phyloP scores from a whole-genome alignment of 208 protist species.

The Trypanosoma avium region DNA sequence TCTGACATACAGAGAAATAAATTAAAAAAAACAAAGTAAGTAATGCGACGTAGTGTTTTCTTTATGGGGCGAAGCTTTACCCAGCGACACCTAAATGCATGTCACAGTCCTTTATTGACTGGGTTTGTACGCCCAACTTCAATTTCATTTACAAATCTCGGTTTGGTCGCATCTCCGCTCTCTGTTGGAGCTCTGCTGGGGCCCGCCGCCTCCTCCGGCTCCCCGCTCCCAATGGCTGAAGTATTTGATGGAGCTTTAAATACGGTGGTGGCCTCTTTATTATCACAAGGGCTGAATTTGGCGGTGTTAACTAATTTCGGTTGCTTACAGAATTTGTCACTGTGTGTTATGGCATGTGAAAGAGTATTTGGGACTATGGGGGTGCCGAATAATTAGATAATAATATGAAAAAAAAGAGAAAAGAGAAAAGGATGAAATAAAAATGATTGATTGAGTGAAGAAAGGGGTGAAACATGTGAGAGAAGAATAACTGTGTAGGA shows the following conservation, averaged over 20 bases:
- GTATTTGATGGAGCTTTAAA: conserved; percentile 40
- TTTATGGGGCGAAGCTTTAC: conserved; percentile 87
- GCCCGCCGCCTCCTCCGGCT: conserved; percentile 18
- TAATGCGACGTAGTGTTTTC: conserved; percentile 77
- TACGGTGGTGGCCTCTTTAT: conserved; percentile 50
- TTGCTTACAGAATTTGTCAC: conserved; percentile 87
- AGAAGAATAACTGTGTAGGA: no score
- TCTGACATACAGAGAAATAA: no score
- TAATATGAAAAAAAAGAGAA: not conserved
- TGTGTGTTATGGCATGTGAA: conserved; percentile 81
- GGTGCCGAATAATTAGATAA: not conserved
- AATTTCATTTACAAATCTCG: conserved; percentile 41
- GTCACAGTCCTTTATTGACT: conserved; percentile 69
- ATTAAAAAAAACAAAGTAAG: not conserved
- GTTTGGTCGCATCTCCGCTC: conserved; percentile 46
- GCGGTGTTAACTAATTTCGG: conserved; percentile 44
- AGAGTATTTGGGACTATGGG: conserved; percentile 59
- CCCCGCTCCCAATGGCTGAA: conserved; percentile 24
- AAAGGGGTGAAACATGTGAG: no score
- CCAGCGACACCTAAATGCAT: conserved; percentile 79
- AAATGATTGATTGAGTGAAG: not conserved
- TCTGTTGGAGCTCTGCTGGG: conserved; percentile 32
- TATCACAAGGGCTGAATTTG: conserved; percentile 42
- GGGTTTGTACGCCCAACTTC: conserved; percentile 76
- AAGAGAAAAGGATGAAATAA: not conserved